phyloP scores from a whole-genome alignment of 2,329 filamentous ascomycete species.

The Penicillium vulpinum region DNA sequence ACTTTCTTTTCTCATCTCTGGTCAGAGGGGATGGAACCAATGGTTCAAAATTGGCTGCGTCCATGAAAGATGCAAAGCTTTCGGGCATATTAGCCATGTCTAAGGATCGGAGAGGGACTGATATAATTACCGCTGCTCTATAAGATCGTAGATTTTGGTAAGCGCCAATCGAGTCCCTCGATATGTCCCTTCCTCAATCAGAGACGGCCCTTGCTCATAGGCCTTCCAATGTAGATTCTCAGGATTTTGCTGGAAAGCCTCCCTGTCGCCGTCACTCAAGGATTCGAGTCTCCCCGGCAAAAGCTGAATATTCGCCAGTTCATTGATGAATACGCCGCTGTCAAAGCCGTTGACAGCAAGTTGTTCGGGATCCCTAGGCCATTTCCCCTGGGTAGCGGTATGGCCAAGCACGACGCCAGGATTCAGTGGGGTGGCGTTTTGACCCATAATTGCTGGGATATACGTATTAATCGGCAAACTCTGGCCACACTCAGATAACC shows the following conservation, averaged over 20 bases:
- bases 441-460: not conserved
- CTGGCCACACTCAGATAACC: slow-evolving; percentile 15
- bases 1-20: not conserved
- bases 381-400: not conserved
- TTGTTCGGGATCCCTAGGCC: not conserved
- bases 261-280: not conserved
- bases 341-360: slow-evolving; percentile 5
- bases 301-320: slow-evolving; percentile 1
- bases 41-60: slow-evolving; percentile 4
- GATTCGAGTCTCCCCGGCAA: not conserved
- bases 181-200: not conserved
- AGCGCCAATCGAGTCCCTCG: not conserved
- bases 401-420: not conserved
- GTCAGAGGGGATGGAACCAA: slow-evolving; percentile 1
- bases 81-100: not conserved
- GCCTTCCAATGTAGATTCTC: not conserved
- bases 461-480: not conserved
- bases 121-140: not conserved
- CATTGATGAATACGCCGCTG: slow-evolving; percentile 11
- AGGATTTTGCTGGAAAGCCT: not conserved
- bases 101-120: not conserved
- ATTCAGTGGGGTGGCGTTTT: not conserved
- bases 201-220: not conserved
- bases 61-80: slow-evolving; percentile 7
- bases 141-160: not conserved